A percentile compares a stretch with the other conserved stretches of the same genome.
These are phyloP conservation scores for Colletotrichum siamense DNA, from an alignment of 2,329 filamentous ascomycete species.

Conservation along the genomic window DNA sequence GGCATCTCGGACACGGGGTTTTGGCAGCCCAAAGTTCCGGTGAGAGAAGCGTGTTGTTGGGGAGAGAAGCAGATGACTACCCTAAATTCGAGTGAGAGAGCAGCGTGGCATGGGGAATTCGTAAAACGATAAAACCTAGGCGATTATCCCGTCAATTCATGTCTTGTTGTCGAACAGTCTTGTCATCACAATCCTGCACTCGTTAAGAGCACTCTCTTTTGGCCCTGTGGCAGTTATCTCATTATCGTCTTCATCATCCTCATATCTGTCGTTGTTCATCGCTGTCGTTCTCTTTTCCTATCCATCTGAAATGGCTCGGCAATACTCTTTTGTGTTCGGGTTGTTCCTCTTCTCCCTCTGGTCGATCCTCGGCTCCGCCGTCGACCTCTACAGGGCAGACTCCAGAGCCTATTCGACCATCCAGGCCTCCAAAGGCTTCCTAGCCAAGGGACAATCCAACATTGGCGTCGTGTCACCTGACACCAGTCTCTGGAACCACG, in stretches of 20 bases:
- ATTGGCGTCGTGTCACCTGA: not conserved
- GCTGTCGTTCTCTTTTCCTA: fast-evolving
- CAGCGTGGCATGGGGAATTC: not conserved
- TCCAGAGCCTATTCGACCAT: not conserved
- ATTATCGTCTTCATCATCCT: not conserved
- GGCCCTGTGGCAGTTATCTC: not conserved
- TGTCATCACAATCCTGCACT: not conserved
- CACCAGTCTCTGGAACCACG: not conserved
- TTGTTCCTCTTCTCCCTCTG: not conserved
- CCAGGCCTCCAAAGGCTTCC: not conserved
- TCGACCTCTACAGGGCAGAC: not conserved
- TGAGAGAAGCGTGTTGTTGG: not conserved
- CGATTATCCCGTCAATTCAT: not conserved
- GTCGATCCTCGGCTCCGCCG: not conserved
- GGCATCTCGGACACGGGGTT: not conserved
- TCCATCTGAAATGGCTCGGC: not conserved
- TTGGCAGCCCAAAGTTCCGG: not conserved
- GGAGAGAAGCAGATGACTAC: not conserved
- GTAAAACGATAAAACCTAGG: not conserved
- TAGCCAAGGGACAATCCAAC: not conserved
- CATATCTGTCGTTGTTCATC: not conserved
- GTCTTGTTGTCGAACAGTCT: not conserved
- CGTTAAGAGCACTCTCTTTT: not conserved
- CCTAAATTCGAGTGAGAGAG: fast-evolving
- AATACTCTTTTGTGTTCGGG: not conserved